A percentile compares a stretch with the other conserved stretches of the same genome.
phyloP scores from a whole-genome alignment of 768 basidiomycete species.

The Thelephora aurantiotincta region DNA sequence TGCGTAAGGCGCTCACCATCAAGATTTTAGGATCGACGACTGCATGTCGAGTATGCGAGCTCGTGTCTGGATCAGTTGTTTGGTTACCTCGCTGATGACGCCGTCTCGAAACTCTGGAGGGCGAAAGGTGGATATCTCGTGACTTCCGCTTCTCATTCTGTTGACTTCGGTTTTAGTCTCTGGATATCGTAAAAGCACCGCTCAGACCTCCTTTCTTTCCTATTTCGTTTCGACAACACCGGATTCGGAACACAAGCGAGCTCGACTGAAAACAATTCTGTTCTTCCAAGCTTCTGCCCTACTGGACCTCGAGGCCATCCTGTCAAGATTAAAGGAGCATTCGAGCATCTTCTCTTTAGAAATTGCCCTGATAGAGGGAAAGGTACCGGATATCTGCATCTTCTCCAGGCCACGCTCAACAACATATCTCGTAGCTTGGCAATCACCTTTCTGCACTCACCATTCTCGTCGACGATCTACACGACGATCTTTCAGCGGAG shows the following conservation, averaged over 20 bases:
- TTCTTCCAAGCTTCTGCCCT: conserved; percentile 66
- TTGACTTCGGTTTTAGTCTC: conserved; percentile 8
- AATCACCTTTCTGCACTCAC: conserved; percentile 51
- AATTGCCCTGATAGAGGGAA: conserved; percentile 63
- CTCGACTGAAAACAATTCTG: conserved; percentile 60
- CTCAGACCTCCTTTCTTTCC: conserved; percentile 37
- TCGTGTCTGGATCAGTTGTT: conserved; percentile 42
- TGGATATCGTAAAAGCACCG: conserved; percentile 15
- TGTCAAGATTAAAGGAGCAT: conserved; percentile 28
- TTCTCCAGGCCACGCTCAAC: conserved; percentile 4
- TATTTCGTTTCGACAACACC: conserved; percentile 81
- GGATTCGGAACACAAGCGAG: conserved; percentile 57
- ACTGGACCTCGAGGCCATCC: conserved; percentile 42
- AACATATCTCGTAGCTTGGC: conserved; percentile 24
- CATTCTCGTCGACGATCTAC: conserved; percentile 52
- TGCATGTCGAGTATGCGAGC: conserved; percentile 56
- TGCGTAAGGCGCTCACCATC: background rate
- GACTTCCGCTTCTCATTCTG: no score
- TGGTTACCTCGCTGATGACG: conserved; percentile 32
- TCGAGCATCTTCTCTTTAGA: conserved; percentile 55
- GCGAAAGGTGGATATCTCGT: conserved; percentile 42
- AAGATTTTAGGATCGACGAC: conserved; percentile 31
- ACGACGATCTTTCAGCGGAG: conserved; percentile 69
- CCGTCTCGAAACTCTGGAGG: conserved; percentile 48
- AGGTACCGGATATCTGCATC: conserved; percentile 27